Percentiles rank a stretch among this genome's conserved stretches.
phyloP scores from a whole-genome alignment of 176 grass and related monocot species.

The Calamus simplicifolius region DNA sequence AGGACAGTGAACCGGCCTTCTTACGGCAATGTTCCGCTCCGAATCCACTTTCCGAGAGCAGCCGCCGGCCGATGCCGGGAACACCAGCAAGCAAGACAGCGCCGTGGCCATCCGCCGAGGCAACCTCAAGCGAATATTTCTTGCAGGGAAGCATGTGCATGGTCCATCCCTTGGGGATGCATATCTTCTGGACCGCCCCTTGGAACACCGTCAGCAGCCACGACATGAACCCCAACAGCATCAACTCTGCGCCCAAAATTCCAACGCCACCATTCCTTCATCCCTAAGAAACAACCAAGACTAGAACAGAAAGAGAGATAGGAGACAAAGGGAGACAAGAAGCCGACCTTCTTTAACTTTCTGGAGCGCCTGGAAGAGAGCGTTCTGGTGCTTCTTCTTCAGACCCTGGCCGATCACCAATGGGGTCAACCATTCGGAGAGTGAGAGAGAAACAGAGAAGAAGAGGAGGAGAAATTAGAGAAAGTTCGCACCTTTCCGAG shows the following conservation, averaged over 20 bases:
- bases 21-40: constrained; percentile 26
- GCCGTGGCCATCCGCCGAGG: constrained; percentile 8
- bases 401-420: constrained; percentile 29
- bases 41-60: constrained; percentile 26
- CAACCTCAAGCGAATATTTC: no score
- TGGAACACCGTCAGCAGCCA: constrained; percentile 77
- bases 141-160: constrained; percentile 70
- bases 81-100: constrained; percentile 9
- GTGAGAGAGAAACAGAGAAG: neutral
- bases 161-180: constrained; percentile 54
- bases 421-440: neutral
- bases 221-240: constrained; percentile 92
- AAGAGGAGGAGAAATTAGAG: neutral
- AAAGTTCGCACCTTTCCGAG: constrained; percentile 64
- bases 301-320: neutral
- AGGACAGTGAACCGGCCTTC: constrained; percentile 32
- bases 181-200: constrained; percentile 51
- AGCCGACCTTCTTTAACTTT: constrained; percentile 83
- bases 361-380: constrained; percentile 77
- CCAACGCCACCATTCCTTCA: no score
- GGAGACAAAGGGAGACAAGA: neutral
- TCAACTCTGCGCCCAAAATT: constrained; percentile 44
- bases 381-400: constrained; percentile 66
- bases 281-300: no score
- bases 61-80: constrained; percentile 30